Evolutionary conservation across 164 flowering plant species (phyloP), one percentile per base, ranked within the genome.

Genomic region (Houttuynia cordata): DNA sequence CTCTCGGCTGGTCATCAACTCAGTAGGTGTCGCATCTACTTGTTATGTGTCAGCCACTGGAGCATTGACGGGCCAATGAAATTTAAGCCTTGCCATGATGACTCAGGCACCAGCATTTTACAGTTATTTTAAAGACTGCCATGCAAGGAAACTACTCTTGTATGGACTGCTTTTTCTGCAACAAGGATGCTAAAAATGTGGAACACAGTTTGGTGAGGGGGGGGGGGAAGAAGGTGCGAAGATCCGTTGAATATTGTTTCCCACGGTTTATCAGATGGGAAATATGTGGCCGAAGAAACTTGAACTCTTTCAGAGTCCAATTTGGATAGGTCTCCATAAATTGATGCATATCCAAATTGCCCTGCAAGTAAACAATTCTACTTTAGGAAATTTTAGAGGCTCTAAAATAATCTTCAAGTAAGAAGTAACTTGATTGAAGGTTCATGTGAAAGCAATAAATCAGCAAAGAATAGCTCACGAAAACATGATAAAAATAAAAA

Each of bases 211-310:
- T 89, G 68, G 83, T 75, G 19, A 92, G 87, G 15, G 98, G n/a
- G n/a, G n/a, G n/a, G 91, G 34, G 95, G 96, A 66, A 87, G 89
- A 54, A 59, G 75, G 74, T 85, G 93, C 9, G 96, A 84, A 51
- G 96, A 76, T 23, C 91, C 95, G 73, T 79, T 76, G 64, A 92
- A 92, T 60, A 92, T 68, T 19, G 81, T 84, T 70, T 89, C 92
- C 96, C 93, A 92, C 20, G 87, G 82, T 59, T 71, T 83, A 56
- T 78, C 86, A 12, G 86, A 76, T 52, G 86, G 83, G 23, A 59
- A 68, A 41, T 68, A 68, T n/a, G 80, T 76, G 50, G 62, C 59
- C 39, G n/a, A 40, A 24, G 62, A 30, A 6, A 53, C 57, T 63
- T 73, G 61, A 10, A 63, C 67, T 59, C 56, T 72, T 70, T 73